These are phyloP conservation scores for Vaccinium darrowii DNA, from an alignment of 148 eudicot genomes.

Conservation along the genomic window DNA sequence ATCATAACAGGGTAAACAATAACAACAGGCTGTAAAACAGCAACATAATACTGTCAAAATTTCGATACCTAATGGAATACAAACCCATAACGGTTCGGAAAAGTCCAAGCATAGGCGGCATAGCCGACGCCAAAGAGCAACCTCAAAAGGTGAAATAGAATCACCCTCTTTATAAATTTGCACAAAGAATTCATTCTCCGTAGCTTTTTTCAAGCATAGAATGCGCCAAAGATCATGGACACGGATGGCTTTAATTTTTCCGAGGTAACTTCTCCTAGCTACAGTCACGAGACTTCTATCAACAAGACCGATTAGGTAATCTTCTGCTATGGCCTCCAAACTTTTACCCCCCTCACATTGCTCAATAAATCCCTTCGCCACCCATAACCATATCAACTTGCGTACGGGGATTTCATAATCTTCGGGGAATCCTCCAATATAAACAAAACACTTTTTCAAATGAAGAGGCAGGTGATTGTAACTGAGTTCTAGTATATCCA, in stretches of 20 bases:
- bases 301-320: slow-evolving; percentile 40
- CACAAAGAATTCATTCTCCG: slow-evolving; percentile 33
- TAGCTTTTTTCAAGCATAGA: slow-evolving; percentile 35
- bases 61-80: no score
- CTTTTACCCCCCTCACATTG: not conserved
- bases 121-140: no score
- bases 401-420: slow-evolving; percentile 33
- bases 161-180: not conserved
- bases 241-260: slow-evolving; percentile 40
- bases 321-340: slow-evolving; percentile 32
- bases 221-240: slow-evolving; percentile 45
- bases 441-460: slow-evolving; percentile 36
- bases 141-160: not conserved
- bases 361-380: slow-evolving; percentile 45
- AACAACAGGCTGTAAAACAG: no score
- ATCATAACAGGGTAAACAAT: no score
- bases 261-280: slow-evolving; percentile 18
- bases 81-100: no score
- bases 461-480: slow-evolving; percentile 7
- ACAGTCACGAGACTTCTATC: slow-evolving; percentile 43
- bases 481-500: slow-evolving; percentile 5
- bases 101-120: no score
- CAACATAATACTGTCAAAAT: no score
- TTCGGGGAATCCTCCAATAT: slow-evolving; percentile 12
- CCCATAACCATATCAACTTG: slow-evolving; percentile 36